Base-by-base conservation (phyloP, 768 basidiomycete genomes). In the Pleurotus salmoneostramineus region DNA sequence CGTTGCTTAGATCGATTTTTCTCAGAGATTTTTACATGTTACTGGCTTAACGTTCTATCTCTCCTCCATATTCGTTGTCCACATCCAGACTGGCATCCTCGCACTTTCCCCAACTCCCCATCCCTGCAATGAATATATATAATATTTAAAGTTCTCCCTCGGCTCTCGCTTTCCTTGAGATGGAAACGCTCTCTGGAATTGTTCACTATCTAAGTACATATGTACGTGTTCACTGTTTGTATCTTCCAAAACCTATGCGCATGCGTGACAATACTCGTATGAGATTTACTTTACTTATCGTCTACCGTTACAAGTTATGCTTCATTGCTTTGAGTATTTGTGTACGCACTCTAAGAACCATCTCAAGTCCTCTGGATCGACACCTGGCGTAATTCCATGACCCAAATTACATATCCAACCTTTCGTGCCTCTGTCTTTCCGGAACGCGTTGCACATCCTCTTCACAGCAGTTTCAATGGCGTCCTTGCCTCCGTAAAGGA, bases 321-420 rank as follows among this genome's bases (percentile, higher is more conserved):
- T 33, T 55, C 31, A 55, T 42, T 40, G 11, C 12, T 33, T 55
- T 17, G 92, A 93, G 67, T 93, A 91, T 66, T 87, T 92, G 66
- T 89, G 91, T 49, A 94, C 81, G 66, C 93, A 95, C 70, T 96
- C 83, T 61, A 96, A 83, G 78, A 96, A 97, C 84, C 87, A 96
- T 57, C 80, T 77, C 70, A 97, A 76, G 70, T 97, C 93, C 56
- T 98, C 95, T 17, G 96, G 94, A 69, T 97, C 86, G 11, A 98
- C 95, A 27, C 86, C 90, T 8, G 97, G 97, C 3, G 95, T 97
- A 64, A 99, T 95, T 4, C 97, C 97, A 68, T 98, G 97, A 0
- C 97, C 97, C 17, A 99, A 75, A 73, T 98, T 98, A 6, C 91
- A 91, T 66, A 98, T 98, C 94, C 95, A 98, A n/a, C 85, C 90